Percentiles rank a stretch among this genome's conserved stretches.
These are phyloP conservation scores for Hirsutella rhossiliensis DNA, from an alignment of 2,329 filamentous ascomycete species.

Conservation along the genomic window DNA sequence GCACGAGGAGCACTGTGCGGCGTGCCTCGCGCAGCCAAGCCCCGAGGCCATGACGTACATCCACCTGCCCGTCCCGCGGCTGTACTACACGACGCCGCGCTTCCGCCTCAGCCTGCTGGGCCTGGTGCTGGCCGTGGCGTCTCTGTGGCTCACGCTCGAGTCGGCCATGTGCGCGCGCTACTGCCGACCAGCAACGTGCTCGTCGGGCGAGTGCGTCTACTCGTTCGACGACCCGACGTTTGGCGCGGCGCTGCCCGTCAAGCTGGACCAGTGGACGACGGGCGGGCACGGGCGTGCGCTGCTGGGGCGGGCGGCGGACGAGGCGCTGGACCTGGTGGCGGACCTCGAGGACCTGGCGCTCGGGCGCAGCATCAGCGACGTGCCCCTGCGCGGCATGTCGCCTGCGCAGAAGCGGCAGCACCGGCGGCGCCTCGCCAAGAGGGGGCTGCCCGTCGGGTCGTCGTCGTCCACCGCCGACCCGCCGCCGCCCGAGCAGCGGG, in stretches of 20 bases:
- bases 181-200: constrained; percentile 41
- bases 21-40: constrained; percentile 6
- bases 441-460: constrained; percentile 21
- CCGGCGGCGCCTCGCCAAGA: constrained; percentile 37
- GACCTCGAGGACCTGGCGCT: constrained; percentile 34
- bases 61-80: constrained; percentile 30
- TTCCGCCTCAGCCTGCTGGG: constrained; percentile 38
- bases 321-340: constrained; percentile 32
- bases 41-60: constrained; percentile 20
- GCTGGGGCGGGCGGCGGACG: constrained; percentile 24
- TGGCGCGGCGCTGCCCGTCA: constrained; percentile 47
- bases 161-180: constrained; percentile 38
- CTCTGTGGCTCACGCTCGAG: constrained; percentile 44
- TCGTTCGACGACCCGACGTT: constrained; percentile 46
- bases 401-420: constrained; percentile 35
- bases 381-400: constrained; percentile 30
- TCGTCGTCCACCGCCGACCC: constrained; percentile 15
- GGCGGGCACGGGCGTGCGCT: constrained; percentile 34
- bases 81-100: constrained; percentile 30
- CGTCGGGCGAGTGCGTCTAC: constrained; percentile 37
- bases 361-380: constrained; percentile 30
- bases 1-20: constrained; percentile 5
- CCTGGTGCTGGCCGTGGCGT: constrained; percentile 27
- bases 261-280: constrained; percentile 49
- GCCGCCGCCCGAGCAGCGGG: constrained; percentile 25